These are phyloP conservation scores for Haplosporangium sp. DNA, from an alignment of 371 early-diverging fungal genomes.

Conservation along the genomic window DNA sequence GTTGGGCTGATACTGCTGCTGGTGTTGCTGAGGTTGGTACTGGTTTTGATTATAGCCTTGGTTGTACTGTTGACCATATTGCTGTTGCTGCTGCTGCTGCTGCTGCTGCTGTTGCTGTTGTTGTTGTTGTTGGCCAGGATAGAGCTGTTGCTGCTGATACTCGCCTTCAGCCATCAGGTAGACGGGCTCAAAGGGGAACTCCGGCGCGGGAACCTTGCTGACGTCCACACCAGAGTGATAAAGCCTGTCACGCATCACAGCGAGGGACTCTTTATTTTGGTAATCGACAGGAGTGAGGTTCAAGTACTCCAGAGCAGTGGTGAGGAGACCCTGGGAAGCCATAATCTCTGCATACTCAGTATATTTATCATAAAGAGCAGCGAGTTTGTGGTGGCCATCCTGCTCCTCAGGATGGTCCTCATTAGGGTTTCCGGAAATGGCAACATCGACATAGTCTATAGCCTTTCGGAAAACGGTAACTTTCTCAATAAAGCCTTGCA, in stretches of 20 bases:
- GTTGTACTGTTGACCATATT: conserved; percentile 8
- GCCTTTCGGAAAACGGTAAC: conserved; percentile 92
- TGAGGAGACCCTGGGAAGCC: conserved; percentile 81
- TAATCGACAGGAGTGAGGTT: conserved; percentile 77
- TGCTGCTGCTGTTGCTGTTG: conserved; percentile 27
- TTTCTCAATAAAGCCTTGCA: conserved; percentile 91
- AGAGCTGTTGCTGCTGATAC: conserved; percentile 46
- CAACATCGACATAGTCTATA: conserved; percentile 81
- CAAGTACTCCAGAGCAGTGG: conserved; percentile 81
- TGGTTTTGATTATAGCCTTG: conserved; percentile 40
- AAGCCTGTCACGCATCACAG: conserved; percentile 82
- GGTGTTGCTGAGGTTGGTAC: conserved; percentile 34
- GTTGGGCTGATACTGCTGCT: conserved; percentile 30
- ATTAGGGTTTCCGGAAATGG: conserved; percentile 60
- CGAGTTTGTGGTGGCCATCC: conserved; percentile 61
- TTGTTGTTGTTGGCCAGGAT: conserved; percentile 29
- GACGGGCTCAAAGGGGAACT: conserved; percentile 74
- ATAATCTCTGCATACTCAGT: conserved; percentile 88
- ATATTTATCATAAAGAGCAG: conserved; percentile 86
- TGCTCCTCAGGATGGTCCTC: conserved; percentile 48
- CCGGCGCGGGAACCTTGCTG: conserved; percentile 63
- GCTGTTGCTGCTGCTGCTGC: conserved; percentile 38
- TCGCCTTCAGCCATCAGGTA: conserved; percentile 60
- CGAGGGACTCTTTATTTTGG: conserved; percentile 68
- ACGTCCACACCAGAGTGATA: conserved; percentile 71